phyloP scores from a whole-genome alignment of 2,329 filamentous ascomycete species.

The Fulvia fulva region DNA sequence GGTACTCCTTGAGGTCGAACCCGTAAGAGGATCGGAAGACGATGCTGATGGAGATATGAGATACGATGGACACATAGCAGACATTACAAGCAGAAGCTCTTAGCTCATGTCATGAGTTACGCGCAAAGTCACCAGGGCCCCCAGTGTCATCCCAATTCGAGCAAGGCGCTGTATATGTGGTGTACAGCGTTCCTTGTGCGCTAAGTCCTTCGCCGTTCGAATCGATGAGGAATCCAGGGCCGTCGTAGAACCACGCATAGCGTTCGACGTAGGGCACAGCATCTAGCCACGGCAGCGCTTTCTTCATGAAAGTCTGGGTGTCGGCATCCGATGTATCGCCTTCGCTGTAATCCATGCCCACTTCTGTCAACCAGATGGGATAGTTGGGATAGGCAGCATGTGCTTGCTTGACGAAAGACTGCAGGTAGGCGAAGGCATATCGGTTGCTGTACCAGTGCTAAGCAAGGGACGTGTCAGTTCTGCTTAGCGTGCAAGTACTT shows the following conservation, averaged over 20 bases:
- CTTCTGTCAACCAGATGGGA: constrained; percentile 53
- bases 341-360: constrained; percentile 43
- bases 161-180: constrained; percentile 21
- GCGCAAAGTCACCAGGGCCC: neutral
- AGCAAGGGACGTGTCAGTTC: no score
- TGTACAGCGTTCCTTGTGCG: constrained; percentile 23
- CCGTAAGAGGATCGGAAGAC: neutral
- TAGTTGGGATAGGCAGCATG: constrained; percentile 7
- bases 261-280: constrained; percentile 36
- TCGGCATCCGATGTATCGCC: constrained; percentile 35
- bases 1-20: neutral
- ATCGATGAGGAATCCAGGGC: constrained; percentile 29
- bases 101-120: neutral
- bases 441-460: constrained; percentile 54
- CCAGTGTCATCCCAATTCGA: constrained; percentile 8
- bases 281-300: constrained; percentile 43
- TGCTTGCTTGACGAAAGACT: constrained; percentile 43
- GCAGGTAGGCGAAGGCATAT: constrained; percentile 30
- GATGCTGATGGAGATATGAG: neutral
- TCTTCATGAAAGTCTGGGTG: constrained; percentile 44
- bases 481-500: no score
- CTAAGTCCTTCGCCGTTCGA: constrained; percentile 20
- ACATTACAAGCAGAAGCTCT: neutral
- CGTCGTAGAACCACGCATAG: constrained; percentile 35
- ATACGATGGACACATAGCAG: neutral